Evolutionary conservation across 495 filamentous ascomycete species (phyloP).

Genomic region (Daldinia vernicosa): DNA sequence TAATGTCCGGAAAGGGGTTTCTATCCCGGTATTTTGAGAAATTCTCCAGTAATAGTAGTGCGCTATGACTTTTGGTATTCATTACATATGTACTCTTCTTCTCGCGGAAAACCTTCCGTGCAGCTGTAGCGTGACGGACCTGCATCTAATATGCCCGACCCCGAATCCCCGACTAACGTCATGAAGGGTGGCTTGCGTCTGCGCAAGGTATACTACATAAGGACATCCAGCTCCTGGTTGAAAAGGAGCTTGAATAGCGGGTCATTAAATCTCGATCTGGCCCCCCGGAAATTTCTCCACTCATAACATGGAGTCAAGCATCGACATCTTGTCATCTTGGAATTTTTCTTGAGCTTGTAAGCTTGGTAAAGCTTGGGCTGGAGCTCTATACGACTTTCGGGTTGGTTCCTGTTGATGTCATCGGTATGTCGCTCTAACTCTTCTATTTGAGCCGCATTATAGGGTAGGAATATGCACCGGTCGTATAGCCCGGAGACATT

Average conservation of each 20-base stretch:
- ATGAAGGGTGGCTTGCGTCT: neutral
- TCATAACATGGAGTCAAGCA: neutral
- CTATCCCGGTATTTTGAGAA: slow-evolving; percentile 9
- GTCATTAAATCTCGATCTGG: slow-evolving; percentile 4
- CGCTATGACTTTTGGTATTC: slow-evolving; percentile 8
- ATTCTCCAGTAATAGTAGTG: neutral
- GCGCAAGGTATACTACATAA: neutral
- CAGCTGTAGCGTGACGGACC: neutral
- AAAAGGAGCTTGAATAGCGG: slow-evolving; percentile 9
- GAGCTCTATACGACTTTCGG: neutral
- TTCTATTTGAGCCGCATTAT: slow-evolving; percentile 26
- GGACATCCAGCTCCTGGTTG: neutral
- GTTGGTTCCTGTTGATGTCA: neutral
- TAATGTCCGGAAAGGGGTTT: slow-evolving; percentile 5
- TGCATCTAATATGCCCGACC: neutral
- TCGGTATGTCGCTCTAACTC: neutral
- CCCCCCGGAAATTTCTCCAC: neutral
- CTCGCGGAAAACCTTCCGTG: slow-evolving; percentile 1
- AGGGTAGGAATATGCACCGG: slow-evolving; percentile 3
- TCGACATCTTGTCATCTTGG: neutral
- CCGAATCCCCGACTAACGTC: neutral
- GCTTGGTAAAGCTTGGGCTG: neutral
- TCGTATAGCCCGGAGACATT: slow-evolving; percentile 1
- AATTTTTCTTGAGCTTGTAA: neutral
- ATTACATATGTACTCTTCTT: neutral